Percentiles rank a stretch among this genome's conserved stretches.
Evolutionary conservation across 2,329 filamentous ascomycete species (phyloP).

Genomic region (Cercospora brassicicola): DNA sequence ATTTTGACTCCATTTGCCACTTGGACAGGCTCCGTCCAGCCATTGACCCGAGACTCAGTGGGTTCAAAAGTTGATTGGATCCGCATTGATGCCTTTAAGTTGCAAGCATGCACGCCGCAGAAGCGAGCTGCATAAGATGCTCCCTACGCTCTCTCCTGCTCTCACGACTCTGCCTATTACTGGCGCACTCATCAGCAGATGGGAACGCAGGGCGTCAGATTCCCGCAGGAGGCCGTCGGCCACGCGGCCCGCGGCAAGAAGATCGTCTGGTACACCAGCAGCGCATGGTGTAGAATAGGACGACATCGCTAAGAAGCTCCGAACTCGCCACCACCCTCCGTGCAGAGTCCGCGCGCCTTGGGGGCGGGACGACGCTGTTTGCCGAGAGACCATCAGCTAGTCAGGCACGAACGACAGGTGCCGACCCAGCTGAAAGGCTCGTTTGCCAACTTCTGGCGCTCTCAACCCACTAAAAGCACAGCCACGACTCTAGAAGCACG

Average conservation of each 20-base stretch:
- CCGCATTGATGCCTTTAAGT: background rate
- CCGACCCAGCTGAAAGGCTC: background rate
- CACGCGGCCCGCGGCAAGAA: background rate
- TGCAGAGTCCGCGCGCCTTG: background rate
- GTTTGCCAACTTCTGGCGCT: background rate
- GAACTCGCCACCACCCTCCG: background rate
- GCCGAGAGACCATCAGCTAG: background rate
- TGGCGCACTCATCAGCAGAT: background rate
- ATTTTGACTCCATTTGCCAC: background rate
- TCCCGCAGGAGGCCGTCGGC: background rate
- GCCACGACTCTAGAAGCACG: background rate
- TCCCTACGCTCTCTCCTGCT: background rate
- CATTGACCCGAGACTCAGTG: background rate
- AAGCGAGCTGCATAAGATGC: background rate
- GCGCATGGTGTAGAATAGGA: background rate
- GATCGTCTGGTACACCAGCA: background rate
- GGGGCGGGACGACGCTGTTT: background rate
- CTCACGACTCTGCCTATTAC: background rate
- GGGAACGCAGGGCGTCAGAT: background rate
- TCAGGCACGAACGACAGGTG: background rate
- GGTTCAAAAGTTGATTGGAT: background rate
- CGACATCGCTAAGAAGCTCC: background rate
- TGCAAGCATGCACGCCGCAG: background rate
- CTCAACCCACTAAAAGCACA: background rate
- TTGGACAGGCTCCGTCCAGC: background rate